Evolutionary conservation across 768 basidiomycete species (phyloP).

Genomic region (Tricholoma saponaceum): DNA sequence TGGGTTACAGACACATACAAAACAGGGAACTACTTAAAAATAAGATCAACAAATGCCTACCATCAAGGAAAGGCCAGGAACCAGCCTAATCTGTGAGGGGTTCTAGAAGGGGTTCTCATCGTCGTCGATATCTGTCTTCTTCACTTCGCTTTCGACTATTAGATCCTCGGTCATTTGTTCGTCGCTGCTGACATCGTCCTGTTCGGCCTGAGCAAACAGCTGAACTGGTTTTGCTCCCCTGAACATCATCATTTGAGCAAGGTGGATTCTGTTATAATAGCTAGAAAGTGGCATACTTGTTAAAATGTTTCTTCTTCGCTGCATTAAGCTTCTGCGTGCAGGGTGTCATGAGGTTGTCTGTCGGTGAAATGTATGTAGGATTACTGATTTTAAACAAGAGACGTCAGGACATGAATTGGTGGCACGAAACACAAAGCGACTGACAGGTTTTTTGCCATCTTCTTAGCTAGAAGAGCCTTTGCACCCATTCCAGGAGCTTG

Average conservation of each 20-base stretch:
- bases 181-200: slow-evolving; percentile 26
- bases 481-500: slow-evolving; percentile 74
- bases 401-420: slow-evolving; percentile 5
- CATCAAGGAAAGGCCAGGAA: slow-evolving; percentile 12
- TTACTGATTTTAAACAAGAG: slow-evolving; percentile 49
- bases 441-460: slow-evolving; percentile 84
- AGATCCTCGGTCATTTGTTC: slow-evolving; percentile 25
- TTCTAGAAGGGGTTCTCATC: slow-evolving; percentile 73
- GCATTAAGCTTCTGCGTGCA: slow-evolving; percentile 88
- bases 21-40: slow-evolving; percentile 10
- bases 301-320: slow-evolving; percentile 91
- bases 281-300: slow-evolving; percentile 54
- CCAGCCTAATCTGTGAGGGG: slow-evolving; percentile 17
- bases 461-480: slow-evolving; percentile 91
- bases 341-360: slow-evolving; percentile 93
- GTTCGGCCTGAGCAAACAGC: slow-evolving; percentile 50
- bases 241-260: slow-evolving; percentile 3
- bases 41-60: slow-evolving; percentile 12
- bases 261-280: slow-evolving; percentile 2
- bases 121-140: slow-evolving; percentile 40
- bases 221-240: slow-evolving; percentile 62
- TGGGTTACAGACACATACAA: slow-evolving; percentile 16
- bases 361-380: slow-evolving; percentile 86
- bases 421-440: slow-evolving; percentile 25
- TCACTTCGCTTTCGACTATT: slow-evolving; percentile 20